Percentiles rank a stretch among this genome's conserved stretches.
phyloP scores from a whole-genome alignment of 2,329 filamentous ascomycete genomes.

The Dactylonectria macrodidyma region DNA sequence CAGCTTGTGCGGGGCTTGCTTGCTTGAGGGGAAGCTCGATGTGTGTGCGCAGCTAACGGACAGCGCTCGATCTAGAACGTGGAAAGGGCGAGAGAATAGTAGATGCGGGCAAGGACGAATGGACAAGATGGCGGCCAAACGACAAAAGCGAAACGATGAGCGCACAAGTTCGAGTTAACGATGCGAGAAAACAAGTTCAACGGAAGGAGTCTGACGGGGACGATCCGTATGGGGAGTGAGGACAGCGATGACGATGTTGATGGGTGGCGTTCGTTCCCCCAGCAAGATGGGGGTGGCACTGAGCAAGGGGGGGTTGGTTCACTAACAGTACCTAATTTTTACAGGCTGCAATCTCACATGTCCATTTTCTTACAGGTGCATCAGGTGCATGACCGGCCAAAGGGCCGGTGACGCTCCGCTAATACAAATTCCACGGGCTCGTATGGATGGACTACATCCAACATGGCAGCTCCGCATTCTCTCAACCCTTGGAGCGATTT shows the following conservation, averaged over 20 bases:
- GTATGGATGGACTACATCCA: not conserved
- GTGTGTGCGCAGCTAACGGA: not conserved
- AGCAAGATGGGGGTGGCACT: no score
- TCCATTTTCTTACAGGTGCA: slow-evolving; percentile 1
- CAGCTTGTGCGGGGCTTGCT: not conserved
- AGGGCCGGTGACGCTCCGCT: not conserved
- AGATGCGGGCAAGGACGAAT: not conserved
- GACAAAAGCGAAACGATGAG: not conserved
- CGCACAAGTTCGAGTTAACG: not conserved
- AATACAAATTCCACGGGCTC: slow-evolving; percentile 3
- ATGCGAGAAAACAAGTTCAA: not conserved
- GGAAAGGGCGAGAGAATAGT: not conserved
- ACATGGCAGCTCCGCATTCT: slow-evolving; percentile 9
- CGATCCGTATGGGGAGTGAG: not conserved
- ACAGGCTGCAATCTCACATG: no score
- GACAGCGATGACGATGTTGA: not conserved
- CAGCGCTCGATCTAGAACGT: not conserved
- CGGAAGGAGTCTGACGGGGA: not conserved
- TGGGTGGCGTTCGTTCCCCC: not conserved
- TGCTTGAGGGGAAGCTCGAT: not conserved
- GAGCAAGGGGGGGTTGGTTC: no score
- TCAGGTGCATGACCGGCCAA: not conserved
- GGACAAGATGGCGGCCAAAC: not conserved
- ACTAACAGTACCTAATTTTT: no score
- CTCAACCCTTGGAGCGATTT: no score